Base-by-base conservation (phyloP, 306 rosid species). In the Cajanus cajan region DNA sequence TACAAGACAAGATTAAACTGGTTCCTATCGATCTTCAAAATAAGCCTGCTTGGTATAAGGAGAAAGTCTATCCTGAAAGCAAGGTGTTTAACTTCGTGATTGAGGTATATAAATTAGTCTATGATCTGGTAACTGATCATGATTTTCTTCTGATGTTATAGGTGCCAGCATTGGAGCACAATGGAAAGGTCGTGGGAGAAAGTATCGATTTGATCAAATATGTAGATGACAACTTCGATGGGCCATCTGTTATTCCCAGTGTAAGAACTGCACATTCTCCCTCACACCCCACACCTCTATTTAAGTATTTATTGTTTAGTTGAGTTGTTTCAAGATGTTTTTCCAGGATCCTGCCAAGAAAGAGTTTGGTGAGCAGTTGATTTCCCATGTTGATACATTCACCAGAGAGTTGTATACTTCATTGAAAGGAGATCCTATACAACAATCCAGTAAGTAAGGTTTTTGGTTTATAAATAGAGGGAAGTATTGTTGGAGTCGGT, bases 21-120 rank as follows among this genome's bases (percentile, higher is more conserved):
- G 93, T 91, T 67, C 86, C 94, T 36, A 52, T 90, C 4, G 40
- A 85, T 77, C 96, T 90, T 52, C 24, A 2, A 7, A 67, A 88
- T 39, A 90, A 91, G 79, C 98, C 94, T 73, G 85, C 86, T 64
- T 93, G 97, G 97, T 93, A 90, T 57, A 88, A 88, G 88, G 97
- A 93, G 74, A 93, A 91, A 71, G 90, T 93, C 59, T 87, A 89
- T 82, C 87, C 90, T 37, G 78, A 47, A 83, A 91, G 89, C 68
- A 89, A 89, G 90, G 92, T 89, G 59, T 39, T 61, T 74, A 55
- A 11, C 69, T 80, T 65, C 13, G 4, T 61, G 73, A 61, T 10
- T 37, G 28, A 36, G 9, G 19, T 34, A 22, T 44, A 41, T 41
- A 28, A 39, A 6, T 25, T 55, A 41, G 18, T 57, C 19, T 12